Base-by-base conservation (phyloP, 805 yeast genomes). In the Candida arabinofermentans region DNA sequence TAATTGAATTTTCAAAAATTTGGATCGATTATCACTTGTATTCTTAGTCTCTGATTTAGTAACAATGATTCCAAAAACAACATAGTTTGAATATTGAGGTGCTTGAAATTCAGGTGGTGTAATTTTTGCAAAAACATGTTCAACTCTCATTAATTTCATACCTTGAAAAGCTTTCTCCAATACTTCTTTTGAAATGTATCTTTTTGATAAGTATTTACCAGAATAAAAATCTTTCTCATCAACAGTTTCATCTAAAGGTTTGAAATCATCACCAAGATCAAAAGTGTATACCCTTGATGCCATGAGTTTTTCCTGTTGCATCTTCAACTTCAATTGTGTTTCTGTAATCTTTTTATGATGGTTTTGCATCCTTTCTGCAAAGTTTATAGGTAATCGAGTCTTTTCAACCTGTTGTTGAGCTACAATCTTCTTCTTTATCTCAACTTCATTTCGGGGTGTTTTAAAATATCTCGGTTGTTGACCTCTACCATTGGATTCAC, bases 51-150 rank as follows among this genome's bases (percentile, higher is more conserved):
- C 75, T 4, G 79, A 66, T 54, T 88, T 88, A 17, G 58, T 54
- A 4, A 78, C 65, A 0, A 90, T 67, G 2, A 86, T 69, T 1
- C 95, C 97, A n/a, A 83, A 54, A 1, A 81, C 73, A n/a, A 82
- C 81, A 84, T 88, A 89, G 56, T 90, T 89, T 3, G 83, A 63
- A 53, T 82, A 81, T 26, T 65, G 63, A 0, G 96, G 96, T 36
- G 84, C 84, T 5, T 63, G 57, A 55, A 75, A 89, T 17, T 75
- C 67, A 0, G 96, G 93, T 2, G 93, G 83, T 23, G 59, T 49
- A 1, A 89, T 79, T 48, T 81, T 79, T 2, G 87, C 83, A 50
- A 77, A 70, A 2, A 84, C 58, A 49, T 80, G 78, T 8, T 74
- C 73, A 2, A 86, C 58, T 31, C 84, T 66, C 35, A 86, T 61